Base-by-base conservation (phyloP, 2,329 filamentous ascomycete species). In the Diaporthe citrichinensis region DNA sequence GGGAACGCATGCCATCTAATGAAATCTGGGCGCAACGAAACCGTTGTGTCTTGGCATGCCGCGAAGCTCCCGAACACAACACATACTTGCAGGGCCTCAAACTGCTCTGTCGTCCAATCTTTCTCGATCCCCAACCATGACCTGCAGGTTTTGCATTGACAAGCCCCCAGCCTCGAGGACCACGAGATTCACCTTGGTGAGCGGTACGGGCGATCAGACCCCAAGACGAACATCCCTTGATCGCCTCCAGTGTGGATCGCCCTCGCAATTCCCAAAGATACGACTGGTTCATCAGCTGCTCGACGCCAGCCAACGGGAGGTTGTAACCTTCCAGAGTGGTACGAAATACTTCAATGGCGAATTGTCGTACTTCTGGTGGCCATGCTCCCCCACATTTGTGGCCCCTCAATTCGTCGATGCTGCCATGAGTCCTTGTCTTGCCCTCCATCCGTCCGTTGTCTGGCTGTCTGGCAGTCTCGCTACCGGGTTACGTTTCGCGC, bases 1-100 rank as follows among this genome's bases (percentile, higher is more conserved):
- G 58, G 65, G 65, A 69, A 69, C 65, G 65, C 65, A 69, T 69
- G 65, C 65, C 65, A 69, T 69, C 65, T 69, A 69, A 55, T 55
- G 49, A 69, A 55, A 69, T 69, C 65, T 69, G 15, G 46, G 46
- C 65, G 34, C 49, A 69, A 55, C 49, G 65, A 69, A 69, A 69
- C 65, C 65, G 65, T 69, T 69, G 36, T 53, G 65, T 55, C 65
- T 69, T 69, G 49, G 65, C 65, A 39, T 28, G 65, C 65, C 65
- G 34, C 23, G 65, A 69, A 69, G 65, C 65, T 69, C 65, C 65
- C 34, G 65, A 15, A 46, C 65, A 69, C 65, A 69, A 14, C 49
- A 31, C 46, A 39, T 17, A 55, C 34, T 39, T 55, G 65, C 49
- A 55, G 34, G 65, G 65, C 65, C 49, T 53, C 34, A 69, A 53